Percentiles rank a stretch among this genome's conserved stretches.
Evolutionary conservation across 2,329 filamentous ascomycete genomes (phyloP).

Genomic region (Diaporthe sp.): DNA sequence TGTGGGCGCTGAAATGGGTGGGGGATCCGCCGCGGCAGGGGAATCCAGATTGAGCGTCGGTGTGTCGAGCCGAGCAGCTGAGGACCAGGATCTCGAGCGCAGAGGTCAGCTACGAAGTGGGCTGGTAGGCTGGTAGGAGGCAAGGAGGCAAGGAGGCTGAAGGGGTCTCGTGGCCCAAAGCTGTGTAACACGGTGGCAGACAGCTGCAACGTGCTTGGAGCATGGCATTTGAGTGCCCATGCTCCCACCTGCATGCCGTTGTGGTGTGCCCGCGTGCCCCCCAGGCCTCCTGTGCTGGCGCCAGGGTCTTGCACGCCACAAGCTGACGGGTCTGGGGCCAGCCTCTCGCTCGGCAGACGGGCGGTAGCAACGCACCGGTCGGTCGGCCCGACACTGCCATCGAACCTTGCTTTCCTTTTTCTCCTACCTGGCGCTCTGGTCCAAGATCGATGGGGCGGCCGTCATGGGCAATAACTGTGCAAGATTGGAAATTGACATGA

Average conservation of each 20-base stretch:
- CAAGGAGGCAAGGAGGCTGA: background rate
- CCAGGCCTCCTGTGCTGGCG: background rate
- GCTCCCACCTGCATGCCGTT: background rate
- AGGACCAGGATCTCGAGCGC: background rate
- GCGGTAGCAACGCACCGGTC: background rate
- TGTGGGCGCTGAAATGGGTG: background rate
- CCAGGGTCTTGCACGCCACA: background rate
- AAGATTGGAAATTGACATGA: background rate
- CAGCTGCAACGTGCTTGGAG: conserved; percentile 12
- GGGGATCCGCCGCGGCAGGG: background rate
- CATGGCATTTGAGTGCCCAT: background rate
- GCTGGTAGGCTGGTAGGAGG: background rate
- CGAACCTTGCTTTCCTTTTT: background rate
- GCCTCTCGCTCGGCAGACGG: background rate
- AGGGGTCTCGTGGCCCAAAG: conserved; percentile 10
- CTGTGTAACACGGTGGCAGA: conserved; percentile 6
- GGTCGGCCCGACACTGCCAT: conserved; percentile 2
- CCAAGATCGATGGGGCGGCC: background rate
- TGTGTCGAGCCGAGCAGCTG: conserved; percentile 13
- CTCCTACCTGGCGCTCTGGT: background rate
- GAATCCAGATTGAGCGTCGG: background rate
- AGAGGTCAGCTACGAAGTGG: background rate
- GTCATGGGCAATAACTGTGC: background rate
- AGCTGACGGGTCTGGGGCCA: background rate
- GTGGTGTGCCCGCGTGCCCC: background rate